Conservation (phyloP, 495 filamentous ascomycete species). For the Aspergillus olivimuriae region DNA sequence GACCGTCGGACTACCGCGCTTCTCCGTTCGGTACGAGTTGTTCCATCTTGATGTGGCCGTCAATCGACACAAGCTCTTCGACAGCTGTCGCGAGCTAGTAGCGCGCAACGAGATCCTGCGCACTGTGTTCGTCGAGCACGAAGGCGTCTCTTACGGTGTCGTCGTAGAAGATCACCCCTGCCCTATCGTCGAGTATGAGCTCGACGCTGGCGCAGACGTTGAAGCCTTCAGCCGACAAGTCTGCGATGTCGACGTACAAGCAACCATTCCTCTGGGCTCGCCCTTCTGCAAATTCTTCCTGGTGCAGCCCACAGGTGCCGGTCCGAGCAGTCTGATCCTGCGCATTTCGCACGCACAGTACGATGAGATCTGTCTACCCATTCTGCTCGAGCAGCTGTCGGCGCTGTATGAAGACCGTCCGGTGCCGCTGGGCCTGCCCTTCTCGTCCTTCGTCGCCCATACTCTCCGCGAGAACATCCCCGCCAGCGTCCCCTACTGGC, state of each 20-base stretch:
- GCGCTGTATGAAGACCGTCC: conserved; percentile 33
- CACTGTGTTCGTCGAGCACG: conserved; percentile 55
- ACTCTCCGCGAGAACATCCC: conserved; percentile 12
- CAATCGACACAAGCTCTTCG: conserved; percentile 20
- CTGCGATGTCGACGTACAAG: conserved; percentile 33
- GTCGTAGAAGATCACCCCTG: conserved; percentile 40
- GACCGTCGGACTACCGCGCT: conserved; percentile 42
- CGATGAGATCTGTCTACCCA: conserved; percentile 58
- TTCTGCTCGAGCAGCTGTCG: conserved; percentile 44
- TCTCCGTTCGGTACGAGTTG: conserved; percentile 40
- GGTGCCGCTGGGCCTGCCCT: conserved; percentile 34
- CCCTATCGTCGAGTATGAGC: conserved; percentile 21
- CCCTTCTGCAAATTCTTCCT: conserved; percentile 50
- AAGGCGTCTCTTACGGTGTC: conserved; percentile 43
- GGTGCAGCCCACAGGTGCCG: conserved; percentile 26
- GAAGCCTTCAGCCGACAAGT: conserved; percentile 34
- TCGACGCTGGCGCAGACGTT: conserved; percentile 26
- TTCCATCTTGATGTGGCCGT: conserved; percentile 30
- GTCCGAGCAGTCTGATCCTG: conserved; percentile 43
- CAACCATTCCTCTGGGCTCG: conserved; percentile 44
- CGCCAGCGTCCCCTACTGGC: conserved; percentile 40
- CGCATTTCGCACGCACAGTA: conserved; percentile 64
- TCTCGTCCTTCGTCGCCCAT: conserved; percentile 43
- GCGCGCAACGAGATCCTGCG: conserved; percentile 56
- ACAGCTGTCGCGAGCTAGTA: conserved; percentile 36